Percentiles rank a stretch among this genome's conserved stretches.
phyloP scores from a whole-genome alignment of 768 basidiomycete species.

The Rhizopogon salebrosus region DNA sequence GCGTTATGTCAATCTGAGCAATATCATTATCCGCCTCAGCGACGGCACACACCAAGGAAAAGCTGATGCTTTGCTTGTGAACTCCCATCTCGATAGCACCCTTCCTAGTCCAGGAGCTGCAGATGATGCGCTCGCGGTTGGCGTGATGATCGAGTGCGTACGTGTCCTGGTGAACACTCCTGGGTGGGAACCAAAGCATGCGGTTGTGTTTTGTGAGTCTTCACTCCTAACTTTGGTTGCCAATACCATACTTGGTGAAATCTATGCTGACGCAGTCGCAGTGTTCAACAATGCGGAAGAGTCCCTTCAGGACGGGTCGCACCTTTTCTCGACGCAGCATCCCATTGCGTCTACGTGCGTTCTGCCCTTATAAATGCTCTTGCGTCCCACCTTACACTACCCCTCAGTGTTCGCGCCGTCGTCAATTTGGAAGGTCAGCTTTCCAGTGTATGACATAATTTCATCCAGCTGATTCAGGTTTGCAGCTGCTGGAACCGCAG shows the following conservation, averaged over 20 bases:
- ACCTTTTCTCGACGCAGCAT: conserved; percentile 91
- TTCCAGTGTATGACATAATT: neutral
- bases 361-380: neutral
- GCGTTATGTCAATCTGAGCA: conserved; percentile 81
- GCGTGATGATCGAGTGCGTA: conserved; percentile 87
- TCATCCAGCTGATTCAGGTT: neutral
- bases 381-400: neutral
- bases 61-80: conserved; percentile 80
- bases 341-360: conserved; percentile 63
- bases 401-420: conserved; percentile 66
- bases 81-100: conserved; percentile 86
- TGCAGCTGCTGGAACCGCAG: conserved; percentile 79
- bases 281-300: conserved; percentile 97
- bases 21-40: conserved; percentile 84
- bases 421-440: conserved; percentile 83
- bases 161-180: conserved; percentile 66
- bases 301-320: conserved; percentile 90
- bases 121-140: conserved; percentile 85
- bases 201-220: conserved; percentile 76
- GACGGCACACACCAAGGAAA: conserved; percentile 68
- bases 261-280: conserved; percentile 21
- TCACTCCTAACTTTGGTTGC: neutral
- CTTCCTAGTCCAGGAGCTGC: conserved; percentile 85
- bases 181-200: conserved; percentile 66
- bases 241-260: neutral